Evolutionary conservation across 1,139 yeast species (phyloP).

Genomic region (Taphrina flavorubra): DNA sequence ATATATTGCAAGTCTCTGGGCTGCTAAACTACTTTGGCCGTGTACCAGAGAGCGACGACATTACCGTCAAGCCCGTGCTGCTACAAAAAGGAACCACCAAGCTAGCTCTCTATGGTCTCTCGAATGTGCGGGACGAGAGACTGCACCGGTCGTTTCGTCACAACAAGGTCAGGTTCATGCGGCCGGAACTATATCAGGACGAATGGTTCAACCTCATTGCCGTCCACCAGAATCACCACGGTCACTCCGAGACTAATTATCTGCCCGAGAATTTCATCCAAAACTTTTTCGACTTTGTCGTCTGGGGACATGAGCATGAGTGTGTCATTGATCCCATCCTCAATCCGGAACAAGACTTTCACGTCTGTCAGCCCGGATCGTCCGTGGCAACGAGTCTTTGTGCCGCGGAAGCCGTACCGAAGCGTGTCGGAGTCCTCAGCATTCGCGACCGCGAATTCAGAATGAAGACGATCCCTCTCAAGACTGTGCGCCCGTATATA

Average conservation of each 20-base stretch:
- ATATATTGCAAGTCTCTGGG: conserved; percentile 80
- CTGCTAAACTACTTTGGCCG: conserved; percentile 88
- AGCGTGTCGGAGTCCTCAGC: conserved; percentile 71
- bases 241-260: conserved; percentile 79
- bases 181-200: conserved; percentile 60
- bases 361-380: conserved; percentile 90
- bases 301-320: conserved; percentile 99
- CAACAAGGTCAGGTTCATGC: conserved; percentile 75
- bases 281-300: conserved; percentile 72
- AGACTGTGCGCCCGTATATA: conserved; percentile 81
- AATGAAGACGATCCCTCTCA: conserved; percentile 68
- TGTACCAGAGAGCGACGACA: conserved; percentile 74
- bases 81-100: conserved; percentile 82
- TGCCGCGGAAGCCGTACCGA: conserved; percentile 80
- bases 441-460: conserved; percentile 66
- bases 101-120: conserved; percentile 85
- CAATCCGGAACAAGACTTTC: conserved; percentile 72
- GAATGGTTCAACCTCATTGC: conserved; percentile 85
- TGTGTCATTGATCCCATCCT: conserved; percentile 74
- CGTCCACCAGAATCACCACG: conserved; percentile 86
- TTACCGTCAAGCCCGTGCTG: conserved; percentile 76
- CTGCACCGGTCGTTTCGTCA: conserved; percentile 80
- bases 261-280: conserved; percentile 87
- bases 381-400: conserved; percentile 89
- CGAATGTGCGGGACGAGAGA: conserved; percentile 88